phyloP scores from a whole-genome alignment of 345 rosid species.

The Euphorbia lathyris region DNA sequence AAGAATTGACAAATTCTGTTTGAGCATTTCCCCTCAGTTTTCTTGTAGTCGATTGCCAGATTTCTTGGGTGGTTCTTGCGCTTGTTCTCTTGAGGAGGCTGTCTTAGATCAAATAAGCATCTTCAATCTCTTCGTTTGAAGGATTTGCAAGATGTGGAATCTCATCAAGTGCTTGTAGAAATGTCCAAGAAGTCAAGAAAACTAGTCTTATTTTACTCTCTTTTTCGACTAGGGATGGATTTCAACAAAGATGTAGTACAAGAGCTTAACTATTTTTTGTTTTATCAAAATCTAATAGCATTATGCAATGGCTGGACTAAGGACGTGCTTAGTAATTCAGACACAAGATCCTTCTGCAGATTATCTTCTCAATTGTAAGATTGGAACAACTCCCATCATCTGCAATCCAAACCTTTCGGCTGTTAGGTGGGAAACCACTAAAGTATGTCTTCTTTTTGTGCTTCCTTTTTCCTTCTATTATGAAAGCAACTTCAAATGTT shows the following conservation, averaged over 20 bases:
- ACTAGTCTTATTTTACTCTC: not conserved
- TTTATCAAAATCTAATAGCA: conserved; percentile 34
- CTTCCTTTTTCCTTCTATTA: conserved; percentile 1
- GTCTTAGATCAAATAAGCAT: too few species aligned
- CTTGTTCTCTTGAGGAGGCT: too few species aligned
- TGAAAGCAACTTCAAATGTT: not conserved
- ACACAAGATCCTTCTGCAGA: conserved; percentile 80
- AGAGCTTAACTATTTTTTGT: not conserved
- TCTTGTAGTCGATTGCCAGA: too few species aligned
- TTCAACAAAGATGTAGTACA: not conserved
- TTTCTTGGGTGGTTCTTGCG: too few species aligned
- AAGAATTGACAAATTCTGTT: too few species aligned
- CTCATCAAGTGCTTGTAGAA: not conserved
- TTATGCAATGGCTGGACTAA: conserved; percentile 72
- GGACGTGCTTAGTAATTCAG: conserved; percentile 73
- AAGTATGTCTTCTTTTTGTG: conserved; percentile 37
- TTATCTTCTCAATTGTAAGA: conserved; percentile 66
- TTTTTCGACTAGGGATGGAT: not conserved
- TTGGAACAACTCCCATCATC: conserved; percentile 53
- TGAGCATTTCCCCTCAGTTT: too few species aligned
- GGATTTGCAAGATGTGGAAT: too few species aligned
- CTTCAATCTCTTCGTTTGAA: too few species aligned
- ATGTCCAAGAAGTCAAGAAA: too few species aligned
- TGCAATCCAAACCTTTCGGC: conserved; percentile 63
- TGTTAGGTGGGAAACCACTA: conserved; percentile 71